A percentile compares a stretch with the other conserved stretches of the same genome.
phyloP scores from a whole-genome alignment of 2,329 filamentous ascomycete genomes.

The Simplicillium aogashimaense region DNA sequence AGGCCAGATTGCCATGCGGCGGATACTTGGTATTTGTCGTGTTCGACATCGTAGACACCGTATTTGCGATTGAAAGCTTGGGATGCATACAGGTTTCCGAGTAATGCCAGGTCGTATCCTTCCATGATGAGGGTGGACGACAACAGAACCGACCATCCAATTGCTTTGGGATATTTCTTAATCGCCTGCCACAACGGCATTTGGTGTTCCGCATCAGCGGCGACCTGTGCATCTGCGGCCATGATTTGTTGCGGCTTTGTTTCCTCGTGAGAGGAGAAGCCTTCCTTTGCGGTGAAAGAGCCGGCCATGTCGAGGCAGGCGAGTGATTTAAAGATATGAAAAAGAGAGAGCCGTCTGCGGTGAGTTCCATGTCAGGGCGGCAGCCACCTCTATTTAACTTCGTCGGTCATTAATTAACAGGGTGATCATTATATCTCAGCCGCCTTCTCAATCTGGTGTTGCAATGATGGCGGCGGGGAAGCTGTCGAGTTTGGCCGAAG shows the following conservation, averaged over 20 bases:
- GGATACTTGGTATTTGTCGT: constrained; percentile 34
- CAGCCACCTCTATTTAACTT: too few relatives aligned
- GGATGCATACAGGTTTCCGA: constrained; percentile 39
- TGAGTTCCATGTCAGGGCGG: too few relatives aligned
- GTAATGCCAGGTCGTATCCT: constrained; percentile 39
- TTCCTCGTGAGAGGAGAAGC: constrained; percentile 12
- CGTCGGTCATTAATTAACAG: too few relatives aligned
- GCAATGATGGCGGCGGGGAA: too few relatives aligned
- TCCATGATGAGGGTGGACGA: constrained; percentile 39
- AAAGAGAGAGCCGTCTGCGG: too few relatives aligned
- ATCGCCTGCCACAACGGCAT: constrained; percentile 30
- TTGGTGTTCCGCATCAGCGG: constrained; percentile 27
- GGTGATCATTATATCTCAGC: too few relatives aligned
- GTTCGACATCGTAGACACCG: constrained; percentile 22
- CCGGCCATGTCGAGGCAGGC: too few relatives aligned
- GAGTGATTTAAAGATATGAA: too few relatives aligned
- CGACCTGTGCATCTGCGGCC: constrained; percentile 27
- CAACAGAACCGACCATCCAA: constrained; percentile 35
- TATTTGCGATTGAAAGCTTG: constrained; percentile 34
- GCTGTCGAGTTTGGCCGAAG: too few relatives aligned
- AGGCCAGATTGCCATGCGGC: constrained; percentile 49
- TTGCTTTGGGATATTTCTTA: constrained; percentile 34
- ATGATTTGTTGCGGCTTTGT: constrained; percentile 13
- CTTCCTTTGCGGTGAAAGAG: neutral
- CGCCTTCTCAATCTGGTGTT: too few relatives aligned